Conservation (phyloP, 148 eudicot species). For the Camellia lanceoleosa region DNA sequence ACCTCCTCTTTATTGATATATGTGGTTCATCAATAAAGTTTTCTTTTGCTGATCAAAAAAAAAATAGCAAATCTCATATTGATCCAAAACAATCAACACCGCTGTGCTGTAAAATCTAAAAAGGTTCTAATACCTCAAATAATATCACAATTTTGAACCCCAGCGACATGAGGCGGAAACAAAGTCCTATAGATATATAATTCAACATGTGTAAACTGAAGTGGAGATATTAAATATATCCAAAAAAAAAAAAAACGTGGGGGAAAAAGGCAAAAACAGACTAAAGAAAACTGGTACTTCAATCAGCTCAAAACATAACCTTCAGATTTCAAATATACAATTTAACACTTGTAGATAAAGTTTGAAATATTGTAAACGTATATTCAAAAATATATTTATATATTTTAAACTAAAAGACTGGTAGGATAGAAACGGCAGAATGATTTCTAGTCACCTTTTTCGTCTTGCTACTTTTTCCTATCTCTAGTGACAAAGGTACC, state of each 20-base stretch:
- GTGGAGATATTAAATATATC: neutral
- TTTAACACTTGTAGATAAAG: neutral
- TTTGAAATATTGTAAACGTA: neutral
- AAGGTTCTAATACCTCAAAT: neutral
- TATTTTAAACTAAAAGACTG: neutral
- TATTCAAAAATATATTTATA: neutral
- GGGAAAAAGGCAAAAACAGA: neutral
- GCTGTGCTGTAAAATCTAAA: neutral
- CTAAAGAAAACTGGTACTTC: neutral
- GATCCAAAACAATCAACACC: neutral
- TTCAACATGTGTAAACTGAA: neutral
- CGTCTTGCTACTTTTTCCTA: conserved; percentile 86
- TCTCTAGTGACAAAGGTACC: conserved; percentile 62
- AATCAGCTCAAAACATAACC: conserved; percentile 5
- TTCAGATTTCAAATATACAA: conserved; percentile 2
- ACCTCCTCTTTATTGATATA: too few species aligned
- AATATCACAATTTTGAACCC: too few species aligned
- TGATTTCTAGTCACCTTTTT: conserved; percentile 50
- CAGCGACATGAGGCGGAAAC: too few species aligned
- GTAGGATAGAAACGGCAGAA: neutral
- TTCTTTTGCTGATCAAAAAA: too few species aligned
- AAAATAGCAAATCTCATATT: too few species aligned
- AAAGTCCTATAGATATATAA: neutral
- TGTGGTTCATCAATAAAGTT: too few species aligned
- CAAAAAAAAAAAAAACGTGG: neutral